Base-by-base conservation (phyloP, 371 early-diverging fungal species). In the Smittium culicis region DNA sequence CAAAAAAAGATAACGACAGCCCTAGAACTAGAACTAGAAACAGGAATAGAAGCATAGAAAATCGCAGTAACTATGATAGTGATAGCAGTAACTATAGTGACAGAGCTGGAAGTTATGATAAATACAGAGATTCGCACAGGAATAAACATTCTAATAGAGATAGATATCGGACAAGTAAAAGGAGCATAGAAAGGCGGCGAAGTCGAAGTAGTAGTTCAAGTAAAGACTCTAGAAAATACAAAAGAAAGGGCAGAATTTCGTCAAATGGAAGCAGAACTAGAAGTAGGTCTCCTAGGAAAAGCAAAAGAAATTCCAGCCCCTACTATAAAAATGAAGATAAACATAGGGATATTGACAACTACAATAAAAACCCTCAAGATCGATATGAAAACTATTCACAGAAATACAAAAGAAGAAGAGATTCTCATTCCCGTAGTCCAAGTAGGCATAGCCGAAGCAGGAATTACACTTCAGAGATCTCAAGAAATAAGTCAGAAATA, bases 111-210 rank as follows among this genome's bases (percentile, higher is more conserved):
- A 32, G 30, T 20, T 2, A 32, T 8, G 30, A 62, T 34, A 16
- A 25, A 62, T 5, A 3, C 3, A 32, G 20, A 62, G 30, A 30
- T 17, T 2, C 8, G 32, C 2, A 32, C 20, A 30, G 30, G 30
- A 5, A 28, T 64, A 35, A 30, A 35, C 5, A 35, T 28, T 35
- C 35, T 11, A 20, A 3, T 1, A 64, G 65, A 35, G 16, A 64
- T 64, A 64, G 65, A 27, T 35, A 45, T 45, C 33, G 54, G 45
- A 35, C 8, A 8, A 64, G 65, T 24, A 27, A 64, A 24, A 64
- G 54, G 28, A 35, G 65, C 1, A 64, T 34, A 64, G 34, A 64
- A 34, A 35, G 35, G 54, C 5, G 25, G 3, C 11, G 27, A n/a
- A 27, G 5, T 25, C 3, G 25, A 5, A 57, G 57, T 3, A 25